Conservation (phyloP, 257 asterid species). For the Orobanche coerulescens region DNA sequence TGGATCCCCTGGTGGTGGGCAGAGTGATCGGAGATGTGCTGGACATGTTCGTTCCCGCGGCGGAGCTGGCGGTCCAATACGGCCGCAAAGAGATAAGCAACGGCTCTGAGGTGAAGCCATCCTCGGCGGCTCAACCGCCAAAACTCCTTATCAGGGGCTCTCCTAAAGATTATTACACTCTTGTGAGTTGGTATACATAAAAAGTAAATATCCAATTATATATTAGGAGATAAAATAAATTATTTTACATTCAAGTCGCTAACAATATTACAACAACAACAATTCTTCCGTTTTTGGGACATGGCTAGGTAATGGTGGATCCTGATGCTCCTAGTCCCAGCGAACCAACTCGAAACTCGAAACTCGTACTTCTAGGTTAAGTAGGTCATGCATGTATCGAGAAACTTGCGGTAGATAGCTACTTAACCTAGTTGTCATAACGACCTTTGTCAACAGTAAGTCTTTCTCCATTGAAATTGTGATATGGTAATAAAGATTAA, state of each 20-base stretch:
- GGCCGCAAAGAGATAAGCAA: conserved; percentile 24
- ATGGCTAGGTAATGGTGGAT: conserved; percentile 46
- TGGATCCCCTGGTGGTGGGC: conserved; percentile 46
- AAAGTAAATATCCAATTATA: neutral
- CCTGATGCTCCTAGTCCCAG: conserved; percentile 61
- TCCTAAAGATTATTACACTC: conserved; percentile 34
- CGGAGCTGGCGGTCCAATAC: conserved; percentile 32
- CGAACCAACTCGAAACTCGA: conserved; percentile 45
- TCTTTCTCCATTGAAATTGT: too few relatives aligned
- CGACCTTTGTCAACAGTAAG: too few relatives aligned
- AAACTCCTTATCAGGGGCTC: conserved; percentile 26
- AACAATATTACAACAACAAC: neutral
- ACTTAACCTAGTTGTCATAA: too few relatives aligned
- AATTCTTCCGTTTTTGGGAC: neutral
- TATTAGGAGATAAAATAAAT: too few relatives aligned
- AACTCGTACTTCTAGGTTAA: too few relatives aligned
- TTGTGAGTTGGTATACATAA: conserved; percentile 24
- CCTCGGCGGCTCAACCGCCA: conserved; percentile 32
- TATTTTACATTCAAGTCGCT: too few relatives aligned
- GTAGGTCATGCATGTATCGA: too few relatives aligned
- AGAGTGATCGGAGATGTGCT: conserved; percentile 49
- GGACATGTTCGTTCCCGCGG: conserved; percentile 43
- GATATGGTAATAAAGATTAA: neutral
- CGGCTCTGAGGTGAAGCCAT: conserved; percentile 32
- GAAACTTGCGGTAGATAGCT: too few relatives aligned